A percentile compares a stretch with the other conserved stretches of the same genome.
Conservation (phyloP, 1,284 basidiomycete species). For the Cerrena zonata region DNA sequence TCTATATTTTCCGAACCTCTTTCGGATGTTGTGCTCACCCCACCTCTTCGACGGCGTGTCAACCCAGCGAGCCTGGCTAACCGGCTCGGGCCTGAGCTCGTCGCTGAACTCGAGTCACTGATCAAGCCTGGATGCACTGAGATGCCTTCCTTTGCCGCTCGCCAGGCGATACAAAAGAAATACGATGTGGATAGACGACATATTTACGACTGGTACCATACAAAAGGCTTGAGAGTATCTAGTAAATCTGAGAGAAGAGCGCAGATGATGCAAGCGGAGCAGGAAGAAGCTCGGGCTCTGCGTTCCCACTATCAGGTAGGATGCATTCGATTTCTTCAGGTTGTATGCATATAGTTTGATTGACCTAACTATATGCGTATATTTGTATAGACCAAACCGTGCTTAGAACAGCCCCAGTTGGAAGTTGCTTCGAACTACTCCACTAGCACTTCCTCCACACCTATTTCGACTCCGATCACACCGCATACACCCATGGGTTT, state of each 20-base stretch:
- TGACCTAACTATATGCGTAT: neutral
- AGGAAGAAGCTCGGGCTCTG: neutral
- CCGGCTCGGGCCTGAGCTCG: constrained; percentile 58
- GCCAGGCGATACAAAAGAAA: constrained; percentile 61
- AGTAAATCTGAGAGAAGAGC: constrained; percentile 21
- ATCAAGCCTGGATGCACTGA: constrained; percentile 60
- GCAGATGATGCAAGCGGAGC: neutral
- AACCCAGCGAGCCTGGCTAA: constrained; percentile 50
- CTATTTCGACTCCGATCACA: constrained; percentile 4
- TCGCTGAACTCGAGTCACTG: constrained; percentile 60
- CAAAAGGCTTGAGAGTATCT: constrained; percentile 56
- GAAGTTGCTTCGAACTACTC: neutral
- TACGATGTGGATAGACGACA: constrained; percentile 65
- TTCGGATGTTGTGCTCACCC: neutral
- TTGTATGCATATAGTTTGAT: neutral
- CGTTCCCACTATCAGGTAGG: neutral
- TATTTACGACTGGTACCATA: constrained; percentile 72
- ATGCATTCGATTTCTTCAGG: neutral
- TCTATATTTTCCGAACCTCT: constrained; percentile 5
- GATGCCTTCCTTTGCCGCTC: constrained; percentile 66
- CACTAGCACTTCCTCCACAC: neutral
- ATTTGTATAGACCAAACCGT: neutral
- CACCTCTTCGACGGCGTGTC: constrained; percentile 27
- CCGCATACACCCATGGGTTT: neutral
- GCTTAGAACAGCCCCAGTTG: neutral